Base-by-base conservation (phyloP, 441 rosid genomes). In the Melianthus villosus region DNA sequence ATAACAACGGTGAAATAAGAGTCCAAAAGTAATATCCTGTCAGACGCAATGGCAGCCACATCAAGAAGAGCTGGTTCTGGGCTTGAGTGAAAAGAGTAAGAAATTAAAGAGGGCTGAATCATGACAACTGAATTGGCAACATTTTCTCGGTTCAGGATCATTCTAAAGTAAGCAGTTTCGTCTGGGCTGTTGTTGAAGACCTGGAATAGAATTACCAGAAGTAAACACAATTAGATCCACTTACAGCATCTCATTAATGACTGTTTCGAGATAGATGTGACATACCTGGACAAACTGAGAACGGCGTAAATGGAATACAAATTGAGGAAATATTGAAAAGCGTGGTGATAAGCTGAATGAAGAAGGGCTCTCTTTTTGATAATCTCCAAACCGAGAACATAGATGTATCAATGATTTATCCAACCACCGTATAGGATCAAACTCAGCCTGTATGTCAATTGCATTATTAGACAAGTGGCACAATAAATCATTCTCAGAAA, bases 281-380 rank as follows among this genome's bases (percentile, higher is more conserved):
- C 16, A 34, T 65, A 84, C 98, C 94, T 89, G 94, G 46, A 89
- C 79, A 74, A 89, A 89, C 53, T 89, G 98, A 17, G 96, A 89
- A 48, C 98, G 94, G 19, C 96, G 85, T 33, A 89, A 54, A 69
- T 89, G 67, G 61, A 84, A 89, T 35, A 79, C 73, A 48, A 81
- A 89, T 62, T 79, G 86, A 28, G 96, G 96, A 48, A 89, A 69
- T 53, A 81, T 71, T 43, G 89, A 79, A 48, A 81, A 56, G 44
- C 92, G 84, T 2, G 85, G 63, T 50, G 96, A 66, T 52, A 81
- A 62, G 60, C 57, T 79, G 68, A 84, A 89, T 41, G 94, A 72
- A 53, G 85, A 63, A 39, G 92, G 74, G 44, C 63, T 73, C 29
- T 73, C 84, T 57, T 84, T 84, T 47, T 75, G 85, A 57, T 74